A percentile compares a stretch with the other conserved stretches of the same genome.
Conservation (phyloP, 306 rosid species). For the Medicago ruthenica region DNA sequence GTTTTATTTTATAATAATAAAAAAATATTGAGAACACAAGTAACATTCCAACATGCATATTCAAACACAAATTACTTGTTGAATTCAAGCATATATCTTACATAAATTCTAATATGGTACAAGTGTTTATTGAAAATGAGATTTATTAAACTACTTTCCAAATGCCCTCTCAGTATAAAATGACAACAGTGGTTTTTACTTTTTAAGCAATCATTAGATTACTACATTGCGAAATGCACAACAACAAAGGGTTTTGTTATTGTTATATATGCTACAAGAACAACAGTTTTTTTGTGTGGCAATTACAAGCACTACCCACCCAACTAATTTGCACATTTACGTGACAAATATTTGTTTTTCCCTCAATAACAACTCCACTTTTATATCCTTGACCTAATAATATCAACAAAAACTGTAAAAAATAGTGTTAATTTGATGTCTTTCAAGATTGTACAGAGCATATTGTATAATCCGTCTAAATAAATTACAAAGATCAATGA, state of each 20-base stretch:
- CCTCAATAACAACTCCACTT: not conserved
- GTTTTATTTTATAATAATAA: not conserved
- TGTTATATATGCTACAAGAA: no score
- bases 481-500: slow-evolving; percentile 44
- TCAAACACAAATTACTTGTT: no score
- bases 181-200: not conserved
- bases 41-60: no score
- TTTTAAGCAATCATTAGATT: no score
- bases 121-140: no score
- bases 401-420: not conserved
- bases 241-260: not conserved
- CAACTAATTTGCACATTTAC: not conserved
- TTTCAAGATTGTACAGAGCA: slow-evolving; percentile 24
- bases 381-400: not conserved
- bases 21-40: not conserved
- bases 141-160: no score
- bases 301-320: not conserved
- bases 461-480: slow-evolving; percentile 33
- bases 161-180: no score
- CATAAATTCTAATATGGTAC: no score
- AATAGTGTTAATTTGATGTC: slow-evolving; percentile 32
- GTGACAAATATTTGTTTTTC: not conserved
- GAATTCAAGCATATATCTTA: no score
- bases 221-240: no score
- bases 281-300: not conserved